Evolutionary conservation across 164 flowering plant species (phyloP).

Genomic region (Tetrastigma voinierianum): DNA sequence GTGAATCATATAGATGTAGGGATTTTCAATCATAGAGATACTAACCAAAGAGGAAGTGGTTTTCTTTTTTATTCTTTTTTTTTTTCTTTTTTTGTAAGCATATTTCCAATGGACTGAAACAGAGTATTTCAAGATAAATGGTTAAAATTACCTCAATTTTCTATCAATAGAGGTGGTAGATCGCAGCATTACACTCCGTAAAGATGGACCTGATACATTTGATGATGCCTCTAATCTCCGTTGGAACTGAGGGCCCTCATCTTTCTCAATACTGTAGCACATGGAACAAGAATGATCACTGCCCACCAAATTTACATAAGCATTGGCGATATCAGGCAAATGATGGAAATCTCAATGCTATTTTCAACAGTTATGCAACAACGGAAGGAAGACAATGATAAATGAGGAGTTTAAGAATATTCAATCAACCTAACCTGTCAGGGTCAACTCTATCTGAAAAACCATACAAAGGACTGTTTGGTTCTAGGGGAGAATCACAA

Average conservation of each 20-base stretch:
- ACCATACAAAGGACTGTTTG: slow-evolving; percentile 96
- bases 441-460: slow-evolving; percentile 64
- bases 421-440: slow-evolving; percentile 54
- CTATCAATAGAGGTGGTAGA: slow-evolving; percentile 52
- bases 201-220: slow-evolving; percentile 59
- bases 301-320: not conserved
- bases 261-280: slow-evolving; percentile 60
- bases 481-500: slow-evolving; percentile 97
- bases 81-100: too few species aligned
- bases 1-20: not conserved
- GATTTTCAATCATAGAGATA: not conserved
- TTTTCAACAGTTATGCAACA: too few species aligned
- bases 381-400: not conserved
- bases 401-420: not conserved
- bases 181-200: slow-evolving; percentile 61
- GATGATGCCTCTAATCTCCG: slow-evolving; percentile 55
- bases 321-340: not conserved
- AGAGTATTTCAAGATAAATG: not conserved
- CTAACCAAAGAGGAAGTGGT: not conserved
- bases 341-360: not conserved
- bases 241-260: slow-evolving; percentile 63
- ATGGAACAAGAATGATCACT: slow-evolving; percentile 11
- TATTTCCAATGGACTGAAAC: not conserved
- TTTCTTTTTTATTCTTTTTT: too few species aligned
- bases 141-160: slow-evolving; percentile 55